phyloP scores from a whole-genome alignment of 2,329 filamentous ascomycete species.

The Aspergillus novoparasiticus region DNA sequence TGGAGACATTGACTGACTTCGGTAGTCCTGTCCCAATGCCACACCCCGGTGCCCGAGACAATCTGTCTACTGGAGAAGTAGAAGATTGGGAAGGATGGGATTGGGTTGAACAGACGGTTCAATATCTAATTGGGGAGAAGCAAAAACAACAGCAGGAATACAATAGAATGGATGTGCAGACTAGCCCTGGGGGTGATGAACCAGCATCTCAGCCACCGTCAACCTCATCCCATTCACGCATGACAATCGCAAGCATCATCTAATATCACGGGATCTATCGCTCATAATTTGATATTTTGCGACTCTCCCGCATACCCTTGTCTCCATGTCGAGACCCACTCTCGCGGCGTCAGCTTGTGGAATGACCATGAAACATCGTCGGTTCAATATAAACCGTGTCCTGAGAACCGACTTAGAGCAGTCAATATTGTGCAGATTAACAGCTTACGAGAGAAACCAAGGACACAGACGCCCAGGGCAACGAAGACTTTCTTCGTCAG shows the following conservation, averaged over 20 bases:
- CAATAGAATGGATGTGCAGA: slow-evolving; percentile 39
- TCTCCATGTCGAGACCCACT: background rate
- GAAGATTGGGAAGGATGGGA: slow-evolving; percentile 81
- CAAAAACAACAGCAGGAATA: slow-evolving; percentile 33
- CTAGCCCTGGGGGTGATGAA: slow-evolving; percentile 23
- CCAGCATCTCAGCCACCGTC: slow-evolving; percentile 29
- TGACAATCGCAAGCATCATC: slow-evolving; percentile 52
- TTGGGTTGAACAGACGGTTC: slow-evolving; percentile 66
- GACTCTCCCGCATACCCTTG: background rate
- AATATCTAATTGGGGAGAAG: slow-evolving; percentile 56
- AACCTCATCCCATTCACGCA: slow-evolving; percentile 42
- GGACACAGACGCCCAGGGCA: background rate
- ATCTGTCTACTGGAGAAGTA: slow-evolving; percentile 56
- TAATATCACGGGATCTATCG: slow-evolving; percentile 21
- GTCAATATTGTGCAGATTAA: background rate
- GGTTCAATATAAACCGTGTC: background rate
- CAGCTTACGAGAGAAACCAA: background rate
- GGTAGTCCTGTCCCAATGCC: slow-evolving; percentile 18
- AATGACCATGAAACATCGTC: background rate
- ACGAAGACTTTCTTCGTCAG: background rate
- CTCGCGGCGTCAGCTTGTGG: background rate
- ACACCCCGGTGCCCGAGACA: slow-evolving; percentile 19
- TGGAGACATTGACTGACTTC: slow-evolving; percentile 28
- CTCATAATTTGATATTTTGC: background rate
- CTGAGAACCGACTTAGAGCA: background rate